Conservation (phyloP, 176 grass and related monocot genomes). For the Carex scoparia region DNA sequence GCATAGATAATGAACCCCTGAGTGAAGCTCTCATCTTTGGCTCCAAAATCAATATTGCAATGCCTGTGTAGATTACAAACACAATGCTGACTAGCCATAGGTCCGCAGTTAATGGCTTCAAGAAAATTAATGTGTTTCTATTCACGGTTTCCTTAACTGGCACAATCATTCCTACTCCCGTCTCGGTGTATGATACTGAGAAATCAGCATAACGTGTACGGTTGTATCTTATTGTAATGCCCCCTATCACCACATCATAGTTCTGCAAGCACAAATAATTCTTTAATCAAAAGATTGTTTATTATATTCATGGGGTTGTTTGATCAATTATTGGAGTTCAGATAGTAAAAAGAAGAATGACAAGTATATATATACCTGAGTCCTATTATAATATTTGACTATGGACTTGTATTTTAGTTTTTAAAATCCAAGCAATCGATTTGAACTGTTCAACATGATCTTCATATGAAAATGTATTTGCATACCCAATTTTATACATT, state of each 20-base stretch:
- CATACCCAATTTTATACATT: too few relatives aligned
- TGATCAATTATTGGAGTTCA: too few relatives aligned
- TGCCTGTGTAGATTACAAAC: conserved; percentile 42
- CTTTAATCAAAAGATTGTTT: too few relatives aligned
- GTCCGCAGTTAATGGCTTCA: conserved; percentile 44
- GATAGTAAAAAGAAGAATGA: too few relatives aligned
- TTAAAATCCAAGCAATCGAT: too few relatives aligned
- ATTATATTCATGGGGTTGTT: too few relatives aligned
- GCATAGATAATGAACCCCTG: conserved; percentile 26
- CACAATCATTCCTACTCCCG: conserved; percentile 46
- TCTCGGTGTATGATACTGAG: conserved; percentile 41
- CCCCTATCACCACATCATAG: conserved; percentile 41
- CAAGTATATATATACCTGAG: too few relatives aligned
- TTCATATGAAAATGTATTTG: too few relatives aligned
- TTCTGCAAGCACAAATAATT: neutral
- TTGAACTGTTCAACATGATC: too few relatives aligned
- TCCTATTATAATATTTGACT: too few relatives aligned
- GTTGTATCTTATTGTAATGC: conserved; percentile 47
- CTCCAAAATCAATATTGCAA: conserved; percentile 45
- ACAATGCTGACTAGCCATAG: conserved; percentile 44
- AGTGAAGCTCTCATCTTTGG: conserved; percentile 29
- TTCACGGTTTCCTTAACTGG: conserved; percentile 15
- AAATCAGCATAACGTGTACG: conserved; percentile 37
- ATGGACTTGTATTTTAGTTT: too few relatives aligned
- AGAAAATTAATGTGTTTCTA: conserved; percentile 41